Base-by-base conservation (phyloP, 495 filamentous ascomycete species). In the Penicillium subrubescens region DNA sequence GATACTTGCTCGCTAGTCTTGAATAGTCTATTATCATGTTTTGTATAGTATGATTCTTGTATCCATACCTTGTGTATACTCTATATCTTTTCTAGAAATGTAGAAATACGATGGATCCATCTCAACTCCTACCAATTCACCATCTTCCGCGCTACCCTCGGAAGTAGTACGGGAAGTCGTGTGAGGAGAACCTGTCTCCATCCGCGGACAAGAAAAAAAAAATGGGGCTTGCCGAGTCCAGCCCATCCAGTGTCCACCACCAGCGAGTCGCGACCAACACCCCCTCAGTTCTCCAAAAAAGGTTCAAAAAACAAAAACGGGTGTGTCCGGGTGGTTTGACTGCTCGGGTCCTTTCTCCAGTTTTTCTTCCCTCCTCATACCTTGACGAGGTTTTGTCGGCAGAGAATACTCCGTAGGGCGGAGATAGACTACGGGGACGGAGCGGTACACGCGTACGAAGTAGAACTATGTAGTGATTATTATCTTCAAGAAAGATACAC, bases 211-310 rank as follows among this genome's bases (percentile, higher is more conserved):
- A 54, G 31, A 57, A 65, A 53, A 29, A n/a, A 19, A 34, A 54
- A 61, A 65, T 60, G 67, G 67, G 67, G 56, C 59, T 62, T 65
- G 37, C 67, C 67, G 60, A 66, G 63, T 69, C 60, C 60, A 66
- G 58, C 41, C 60, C 21, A 33, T 15, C 23, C 25, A 43, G 25
- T 27, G 25, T 27, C 25, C 25, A 27, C 25, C 25, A 27, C 25
- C 57, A 62, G 35, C 57, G 14, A 19, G 25, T 27, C 25, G 25
- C 25, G 25, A 27, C 25, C n/a, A 34, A 39, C 17, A 25, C 35
- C 21, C 56, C 37, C 31, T 41, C 37, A 33, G 44, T 17, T 17
- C 41, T 27, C 58, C 14, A 25, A 25, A 39, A 58, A 12, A 21
- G 37, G 33, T 33, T 46, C 7, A 46, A 46, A 46, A 23, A 23